Percentiles rank a stretch among this genome's conserved stretches.
Conservation (phyloP, 257 asterid genomes). For the Ehretia macrophylla region DNA sequence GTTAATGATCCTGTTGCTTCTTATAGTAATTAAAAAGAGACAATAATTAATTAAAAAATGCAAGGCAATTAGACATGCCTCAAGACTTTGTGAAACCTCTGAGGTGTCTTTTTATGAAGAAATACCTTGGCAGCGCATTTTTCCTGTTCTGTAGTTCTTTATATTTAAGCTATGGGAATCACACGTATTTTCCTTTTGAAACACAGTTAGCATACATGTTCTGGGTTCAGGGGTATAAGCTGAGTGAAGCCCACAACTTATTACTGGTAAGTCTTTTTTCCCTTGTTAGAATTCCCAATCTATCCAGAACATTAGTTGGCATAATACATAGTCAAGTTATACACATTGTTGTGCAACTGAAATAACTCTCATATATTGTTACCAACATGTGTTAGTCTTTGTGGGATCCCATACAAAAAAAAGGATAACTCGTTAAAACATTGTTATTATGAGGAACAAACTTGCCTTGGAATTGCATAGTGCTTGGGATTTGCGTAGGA, state of each 20-base stretch:
- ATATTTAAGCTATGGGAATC: conserved; percentile 1
- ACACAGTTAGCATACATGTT: conserved; percentile 92
- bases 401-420: background rate
- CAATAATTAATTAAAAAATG: no score
- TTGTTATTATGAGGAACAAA: background rate
- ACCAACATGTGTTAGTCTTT: background rate
- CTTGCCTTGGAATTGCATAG: background rate
- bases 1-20: no score
- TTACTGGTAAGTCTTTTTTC: conserved; percentile 50
- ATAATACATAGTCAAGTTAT: background rate
- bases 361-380: background rate
- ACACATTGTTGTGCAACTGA: background rate
- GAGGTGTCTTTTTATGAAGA: no score
- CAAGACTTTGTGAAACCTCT: no score
- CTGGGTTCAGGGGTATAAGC: conserved; percentile 82
- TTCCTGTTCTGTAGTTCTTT: background rate
- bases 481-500: background rate
- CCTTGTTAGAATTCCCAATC: conserved; percentile 2
- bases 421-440: background rate
- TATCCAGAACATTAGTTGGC: background rate
- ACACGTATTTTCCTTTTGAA: conserved; percentile 11
- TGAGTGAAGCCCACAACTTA: conserved; percentile 61
- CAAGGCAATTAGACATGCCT: no score
- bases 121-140: conserved; percentile 2
- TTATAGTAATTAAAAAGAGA: no score